These are phyloP conservation scores for Chrysoporthe cubensis DNA, from an alignment of 2,329 filamentous ascomycete genomes.

Conservation along the genomic window DNA sequence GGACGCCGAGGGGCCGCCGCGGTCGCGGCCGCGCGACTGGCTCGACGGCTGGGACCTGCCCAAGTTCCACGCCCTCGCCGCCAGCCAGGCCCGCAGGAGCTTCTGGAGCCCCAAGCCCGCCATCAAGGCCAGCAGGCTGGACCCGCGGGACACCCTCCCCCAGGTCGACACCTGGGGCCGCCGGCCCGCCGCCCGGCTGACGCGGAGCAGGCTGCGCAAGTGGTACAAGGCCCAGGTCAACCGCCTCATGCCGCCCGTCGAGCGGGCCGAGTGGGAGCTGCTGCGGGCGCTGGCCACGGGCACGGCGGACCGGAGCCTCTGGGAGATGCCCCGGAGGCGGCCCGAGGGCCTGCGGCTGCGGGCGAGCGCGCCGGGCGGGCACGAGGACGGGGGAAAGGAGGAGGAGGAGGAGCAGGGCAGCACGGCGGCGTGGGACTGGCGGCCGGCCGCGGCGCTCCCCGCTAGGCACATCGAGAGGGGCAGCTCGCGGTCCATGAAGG, in stretches of 20 bases:
- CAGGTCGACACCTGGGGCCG: slow-evolving; percentile 54
- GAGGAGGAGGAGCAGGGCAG: not conserved
- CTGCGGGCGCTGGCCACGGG: slow-evolving; percentile 53
- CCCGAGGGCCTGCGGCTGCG: slow-evolving; percentile 33
- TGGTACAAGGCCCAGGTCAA: slow-evolving; percentile 53
- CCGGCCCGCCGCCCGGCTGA: slow-evolving; percentile 43
- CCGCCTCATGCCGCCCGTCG: slow-evolving; percentile 59
- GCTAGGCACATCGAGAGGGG: slow-evolving; percentile 44
- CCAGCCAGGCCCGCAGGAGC: slow-evolving; percentile 43
- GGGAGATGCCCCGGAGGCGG: slow-evolving; percentile 44
- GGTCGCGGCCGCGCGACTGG: slow-evolving; percentile 40
- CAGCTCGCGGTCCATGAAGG: slow-evolving; percentile 40
- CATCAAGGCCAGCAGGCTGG: slow-evolving; percentile 36
- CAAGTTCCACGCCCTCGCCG: slow-evolving; percentile 48
- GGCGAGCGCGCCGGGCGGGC: slow-evolving; percentile 1
- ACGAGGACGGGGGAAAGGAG: not conserved
- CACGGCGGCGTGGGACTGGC: slow-evolving; percentile 47
- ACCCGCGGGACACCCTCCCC: slow-evolving; percentile 43
- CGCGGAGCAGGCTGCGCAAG: slow-evolving; percentile 47
- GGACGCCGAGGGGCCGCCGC: not conserved
- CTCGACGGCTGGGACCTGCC: slow-evolving; percentile 54
- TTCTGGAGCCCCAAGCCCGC: slow-evolving; percentile 35
- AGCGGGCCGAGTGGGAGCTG: slow-evolving; percentile 57
- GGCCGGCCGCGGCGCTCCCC: slow-evolving; percentile 44
- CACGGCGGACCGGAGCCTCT: slow-evolving; percentile 40